Conservation (phyloP, 345 rosid genomes). For the Acer saccharum region DNA sequence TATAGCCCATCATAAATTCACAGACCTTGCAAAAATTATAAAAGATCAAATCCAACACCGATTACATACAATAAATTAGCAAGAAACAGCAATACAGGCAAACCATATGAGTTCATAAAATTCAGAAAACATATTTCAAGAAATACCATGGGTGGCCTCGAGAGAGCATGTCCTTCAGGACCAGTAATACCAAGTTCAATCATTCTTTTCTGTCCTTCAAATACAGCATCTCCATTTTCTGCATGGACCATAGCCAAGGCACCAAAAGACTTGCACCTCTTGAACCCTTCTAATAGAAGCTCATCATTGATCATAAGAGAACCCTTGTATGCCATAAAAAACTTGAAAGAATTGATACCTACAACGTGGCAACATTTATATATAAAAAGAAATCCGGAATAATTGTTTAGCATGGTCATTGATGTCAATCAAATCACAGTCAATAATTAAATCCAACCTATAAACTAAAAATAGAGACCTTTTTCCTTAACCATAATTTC, state of each 20-base stretch:
- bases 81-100: constrained; percentile 6
- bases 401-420: neutral
- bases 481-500: constrained; percentile 84
- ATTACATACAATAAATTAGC: neutral
- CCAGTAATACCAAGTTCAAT: constrained; percentile 93
- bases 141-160: constrained; percentile 87
- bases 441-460: constrained; percentile 1
- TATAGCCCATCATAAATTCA: neutral
- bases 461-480: constrained; percentile 42
- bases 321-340: constrained; percentile 96
- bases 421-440: constrained; percentile 2
- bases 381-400: neutral
- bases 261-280: constrained; percentile 90
- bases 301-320: constrained; percentile 80
- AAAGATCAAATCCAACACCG: neutral
- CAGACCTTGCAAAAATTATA: constrained; percentile 11
- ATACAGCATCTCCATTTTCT: constrained; percentile 98
- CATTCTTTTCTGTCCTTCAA: constrained; percentile 91
- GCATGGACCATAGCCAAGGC: constrained; percentile 99
- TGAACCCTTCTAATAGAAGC: constrained; percentile 77
- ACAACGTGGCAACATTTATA: constrained; percentile 13
- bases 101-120: constrained; percentile 12
- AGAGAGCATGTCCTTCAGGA: constrained; percentile 96
- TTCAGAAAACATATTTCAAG: constrained; percentile 12
- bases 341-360: constrained; percentile 99